Conservation (phyloP, 2,329 filamentous ascomycete genomes). For the Peltaster fructicola region DNA sequence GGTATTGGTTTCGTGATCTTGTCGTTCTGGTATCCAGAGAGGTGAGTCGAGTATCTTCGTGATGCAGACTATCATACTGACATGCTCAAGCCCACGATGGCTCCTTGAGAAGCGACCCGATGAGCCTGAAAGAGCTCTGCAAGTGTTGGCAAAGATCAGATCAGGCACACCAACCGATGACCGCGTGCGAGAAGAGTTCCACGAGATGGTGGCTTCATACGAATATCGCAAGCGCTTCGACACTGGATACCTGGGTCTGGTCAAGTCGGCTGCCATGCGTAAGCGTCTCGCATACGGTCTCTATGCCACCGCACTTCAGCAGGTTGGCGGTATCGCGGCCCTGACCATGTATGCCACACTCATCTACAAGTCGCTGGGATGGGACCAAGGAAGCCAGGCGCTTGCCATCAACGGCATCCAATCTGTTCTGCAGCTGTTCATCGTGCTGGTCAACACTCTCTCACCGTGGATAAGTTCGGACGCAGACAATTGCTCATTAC, state of each 20-base stretch:
- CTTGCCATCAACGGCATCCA: constrained; percentile 24
- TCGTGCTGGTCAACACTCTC: constrained; percentile 24
- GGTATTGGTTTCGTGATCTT: constrained; percentile 20
- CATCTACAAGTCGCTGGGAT: constrained; percentile 24
- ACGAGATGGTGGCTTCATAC: constrained; percentile 20
- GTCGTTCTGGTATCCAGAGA: constrained; percentile 24
- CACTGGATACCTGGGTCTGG: constrained; percentile 18
- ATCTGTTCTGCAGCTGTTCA: constrained; percentile 21
- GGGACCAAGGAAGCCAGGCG: constrained; percentile 20
- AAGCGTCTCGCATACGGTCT: constrained; percentile 23
- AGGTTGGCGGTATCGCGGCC: constrained; percentile 11
- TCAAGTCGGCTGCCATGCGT: constrained; percentile 18
- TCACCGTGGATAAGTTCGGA: constrained; percentile 22
- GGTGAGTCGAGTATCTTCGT: constrained; percentile 2
- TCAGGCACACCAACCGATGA: constrained; percentile 16
- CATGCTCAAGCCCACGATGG: constrained; percentile 13
- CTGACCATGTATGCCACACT: constrained; percentile 23
- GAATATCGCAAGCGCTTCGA: constrained; percentile 19
- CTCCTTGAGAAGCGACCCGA: constrained; percentile 20
- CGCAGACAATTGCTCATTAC: constrained; percentile 19
- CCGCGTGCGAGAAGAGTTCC: constrained; percentile 19
- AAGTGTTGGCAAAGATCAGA: constrained; percentile 17
- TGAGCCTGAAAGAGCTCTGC: constrained; percentile 6
- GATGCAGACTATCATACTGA: not conserved
- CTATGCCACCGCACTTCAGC: constrained; percentile 16